phyloP scores from a whole-genome alignment of 192 early-diverging fungal species.

The Kappamyces sp. region DNA sequence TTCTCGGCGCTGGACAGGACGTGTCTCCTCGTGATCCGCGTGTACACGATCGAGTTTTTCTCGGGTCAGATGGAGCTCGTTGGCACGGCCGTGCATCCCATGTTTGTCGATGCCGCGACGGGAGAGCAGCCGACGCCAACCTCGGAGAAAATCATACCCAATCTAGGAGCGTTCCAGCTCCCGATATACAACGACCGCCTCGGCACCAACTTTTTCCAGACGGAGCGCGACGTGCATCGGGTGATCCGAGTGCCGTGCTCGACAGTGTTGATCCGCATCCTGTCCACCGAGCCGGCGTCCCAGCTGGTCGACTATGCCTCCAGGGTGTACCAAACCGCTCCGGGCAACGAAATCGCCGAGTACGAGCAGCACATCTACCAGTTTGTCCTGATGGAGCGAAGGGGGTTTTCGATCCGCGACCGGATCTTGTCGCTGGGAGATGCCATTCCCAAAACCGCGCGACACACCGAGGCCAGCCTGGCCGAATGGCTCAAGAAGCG shows the following conservation, averaged over 20 bases:
- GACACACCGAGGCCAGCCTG: slow-evolving; percentile 10
- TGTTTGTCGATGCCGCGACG: too few species aligned
- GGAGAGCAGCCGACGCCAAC: too few species aligned
- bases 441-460: slow-evolving; percentile 3
- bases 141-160: too few species aligned
- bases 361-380: slow-evolving; percentile 1
- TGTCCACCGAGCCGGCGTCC: background rate
- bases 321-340: background rate
- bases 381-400: slow-evolving; percentile 11
- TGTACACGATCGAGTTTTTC: too few species aligned
- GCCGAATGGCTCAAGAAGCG: background rate
- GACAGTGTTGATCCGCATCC: background rate
- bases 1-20: too few species aligned
- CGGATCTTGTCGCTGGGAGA: slow-evolving; percentile 6
- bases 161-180: too few species aligned
- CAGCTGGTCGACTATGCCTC: background rate
- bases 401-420: slow-evolving; percentile 6
- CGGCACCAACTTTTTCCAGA: too few species aligned
- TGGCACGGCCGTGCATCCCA: too few species aligned
- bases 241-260: background rate
- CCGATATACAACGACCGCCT: too few species aligned
- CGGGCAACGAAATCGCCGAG: background rate
- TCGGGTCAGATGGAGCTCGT: too few species aligned
- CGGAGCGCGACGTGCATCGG: background rate
- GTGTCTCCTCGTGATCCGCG: too few species aligned